Percentiles rank a stretch among this genome's conserved stretches.
phyloP scores from a whole-genome alignment of 208 protist genomes.

The Acanthamoeba castellanii region DNA sequence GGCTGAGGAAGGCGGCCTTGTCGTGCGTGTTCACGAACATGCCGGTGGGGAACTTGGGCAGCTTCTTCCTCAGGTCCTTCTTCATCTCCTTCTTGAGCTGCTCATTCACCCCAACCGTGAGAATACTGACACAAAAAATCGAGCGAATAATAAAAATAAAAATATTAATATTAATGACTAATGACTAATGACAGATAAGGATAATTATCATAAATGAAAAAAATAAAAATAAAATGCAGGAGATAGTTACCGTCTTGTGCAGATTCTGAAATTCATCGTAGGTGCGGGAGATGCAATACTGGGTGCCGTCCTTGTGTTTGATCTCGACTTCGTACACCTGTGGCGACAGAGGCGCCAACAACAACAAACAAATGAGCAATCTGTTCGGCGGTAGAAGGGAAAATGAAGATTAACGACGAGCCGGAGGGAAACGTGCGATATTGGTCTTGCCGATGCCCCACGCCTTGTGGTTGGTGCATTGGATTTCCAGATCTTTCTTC shows the following conservation, averaged over 20 bases:
- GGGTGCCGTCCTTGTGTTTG: conserved; percentile 6
- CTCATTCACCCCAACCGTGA: too few relatives aligned
- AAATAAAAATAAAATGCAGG: background rate
- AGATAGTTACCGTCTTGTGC: background rate
- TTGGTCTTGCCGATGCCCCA: conserved; percentile 37
- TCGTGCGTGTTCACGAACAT: conserved; percentile 43
- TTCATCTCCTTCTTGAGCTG: conserved; percentile 40
- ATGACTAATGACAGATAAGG: too few relatives aligned
- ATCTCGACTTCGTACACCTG: conserved; percentile 26
- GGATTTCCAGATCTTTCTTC: background rate
- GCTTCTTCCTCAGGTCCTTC: conserved; percentile 26
- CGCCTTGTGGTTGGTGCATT: conserved; percentile 43
- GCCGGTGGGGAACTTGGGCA: conserved; percentile 30
- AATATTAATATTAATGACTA: too few relatives aligned
- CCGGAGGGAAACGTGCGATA: background rate
- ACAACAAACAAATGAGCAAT: background rate
- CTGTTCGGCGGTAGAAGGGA: background rate
- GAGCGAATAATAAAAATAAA: too few relatives aligned
- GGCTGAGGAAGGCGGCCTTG: conserved; percentile 26
- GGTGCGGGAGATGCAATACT: conserved; percentile 29
- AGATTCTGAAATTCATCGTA: conserved; percentile 19
- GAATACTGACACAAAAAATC: too few relatives aligned
- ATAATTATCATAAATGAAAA: too few relatives aligned
- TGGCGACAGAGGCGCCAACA: background rate
- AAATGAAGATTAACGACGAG: background rate